phyloP scores from a whole-genome alignment of 331 rosid species.

The Rosa hybrid region DNA sequence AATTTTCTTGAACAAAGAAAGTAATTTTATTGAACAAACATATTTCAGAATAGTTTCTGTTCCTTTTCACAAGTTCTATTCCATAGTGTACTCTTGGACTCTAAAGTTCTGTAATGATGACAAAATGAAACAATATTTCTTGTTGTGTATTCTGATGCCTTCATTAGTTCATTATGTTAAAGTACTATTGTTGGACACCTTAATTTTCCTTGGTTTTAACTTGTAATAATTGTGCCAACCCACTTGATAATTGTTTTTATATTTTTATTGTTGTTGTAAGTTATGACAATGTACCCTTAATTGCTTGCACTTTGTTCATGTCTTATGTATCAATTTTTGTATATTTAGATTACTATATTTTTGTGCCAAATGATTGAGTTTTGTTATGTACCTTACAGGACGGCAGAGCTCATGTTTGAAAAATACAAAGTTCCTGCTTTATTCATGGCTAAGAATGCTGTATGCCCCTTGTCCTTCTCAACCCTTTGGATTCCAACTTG shows the following conservation, averaged over 20 bases:
- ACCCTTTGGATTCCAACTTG: constrained; percentile 23
- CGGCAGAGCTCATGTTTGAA: constrained; percentile 96
- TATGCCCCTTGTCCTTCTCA: constrained; percentile 39
- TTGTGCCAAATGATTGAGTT: background rate
- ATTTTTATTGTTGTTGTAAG: background rate
- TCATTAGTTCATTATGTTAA: background rate
- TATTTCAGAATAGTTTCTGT: background rate
- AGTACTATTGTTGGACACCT: constrained; percentile 1
- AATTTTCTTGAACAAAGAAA: background rate
- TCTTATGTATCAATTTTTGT: constrained; percentile 5
- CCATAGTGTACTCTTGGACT: background rate
- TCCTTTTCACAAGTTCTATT: background rate
- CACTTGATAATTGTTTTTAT: background rate
- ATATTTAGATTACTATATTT: background rate
- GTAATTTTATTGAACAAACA: background rate
- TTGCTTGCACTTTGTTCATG: background rate
- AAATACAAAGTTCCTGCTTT: constrained; percentile 97
- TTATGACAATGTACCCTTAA: background rate
- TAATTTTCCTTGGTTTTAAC: background rate
- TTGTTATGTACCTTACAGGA: constrained; percentile 53
- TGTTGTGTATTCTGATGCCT: background rate
- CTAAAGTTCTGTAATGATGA: background rate
- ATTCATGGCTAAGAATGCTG: constrained; percentile 98
- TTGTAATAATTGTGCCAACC: background rate
- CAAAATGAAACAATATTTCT: background rate